Percentiles rank a stretch among this genome's conserved stretches.
These are phyloP conservation scores for Paxillus involutus DNA, from an alignment of 768 basidiomycete species.

Conservation along the genomic window DNA sequence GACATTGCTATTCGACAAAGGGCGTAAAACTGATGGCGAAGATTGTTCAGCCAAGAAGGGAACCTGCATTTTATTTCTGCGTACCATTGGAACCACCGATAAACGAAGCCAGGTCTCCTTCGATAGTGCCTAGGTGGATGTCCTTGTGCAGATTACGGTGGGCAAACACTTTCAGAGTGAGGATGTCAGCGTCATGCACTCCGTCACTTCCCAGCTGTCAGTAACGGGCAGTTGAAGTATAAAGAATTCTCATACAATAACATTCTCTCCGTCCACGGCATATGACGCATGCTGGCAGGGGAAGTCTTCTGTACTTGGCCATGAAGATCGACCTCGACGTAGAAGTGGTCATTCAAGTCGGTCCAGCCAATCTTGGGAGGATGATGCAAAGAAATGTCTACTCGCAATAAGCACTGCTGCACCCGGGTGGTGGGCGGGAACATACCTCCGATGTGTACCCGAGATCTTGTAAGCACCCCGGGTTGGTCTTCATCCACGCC, in stretches of 20 bases:
- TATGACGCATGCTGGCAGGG: background rate
- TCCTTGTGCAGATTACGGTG: conserved; percentile 1
- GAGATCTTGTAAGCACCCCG: background rate
- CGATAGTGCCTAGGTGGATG: background rate
- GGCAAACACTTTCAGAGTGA: conserved; percentile 1
- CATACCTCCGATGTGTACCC: background rate
- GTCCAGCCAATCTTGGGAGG: conserved; percentile 2
- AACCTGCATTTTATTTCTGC: background rate
- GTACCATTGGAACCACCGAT: background rate
- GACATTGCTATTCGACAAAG: background rate
- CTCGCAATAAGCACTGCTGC: background rate
- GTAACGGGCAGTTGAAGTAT: background rate
- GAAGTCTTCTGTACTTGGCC: background rate
- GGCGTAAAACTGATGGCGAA: background rate
- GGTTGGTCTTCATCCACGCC: too few relatives aligned
- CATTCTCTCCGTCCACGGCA: background rate
- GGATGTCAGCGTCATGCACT: background rate
- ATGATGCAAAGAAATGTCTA: background rate
- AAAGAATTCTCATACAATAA: background rate
- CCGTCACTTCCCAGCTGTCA: background rate
- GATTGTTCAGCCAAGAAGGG: background rate
- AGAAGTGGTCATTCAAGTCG: conserved; percentile 1
- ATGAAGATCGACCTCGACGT: background rate
- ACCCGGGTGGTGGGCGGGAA: background rate
- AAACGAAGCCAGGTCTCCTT: background rate